Percentiles rank a stretch among this genome's conserved stretches.
Evolutionary conservation across 2,329 filamentous ascomycete genomes (phyloP).

Genomic region (Arachnomyces sp.): DNA sequence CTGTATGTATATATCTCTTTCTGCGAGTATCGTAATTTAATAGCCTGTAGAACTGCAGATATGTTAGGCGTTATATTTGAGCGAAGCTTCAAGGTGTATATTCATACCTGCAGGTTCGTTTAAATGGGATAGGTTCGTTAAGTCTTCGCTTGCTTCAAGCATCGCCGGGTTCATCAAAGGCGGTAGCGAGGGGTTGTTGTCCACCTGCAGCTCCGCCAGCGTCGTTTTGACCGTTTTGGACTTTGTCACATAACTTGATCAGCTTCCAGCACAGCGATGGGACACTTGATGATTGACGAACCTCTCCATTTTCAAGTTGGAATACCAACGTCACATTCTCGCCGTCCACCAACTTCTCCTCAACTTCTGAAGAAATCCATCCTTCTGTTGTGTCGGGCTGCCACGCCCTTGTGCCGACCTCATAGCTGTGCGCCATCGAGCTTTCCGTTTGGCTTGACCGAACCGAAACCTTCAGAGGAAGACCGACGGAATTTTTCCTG

Average conservation of each 20-base stretch:
- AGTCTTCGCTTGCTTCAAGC: conserved; percentile 95
- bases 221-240: conserved; percentile 73
- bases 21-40: conserved; percentile 91
- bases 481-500: no score
- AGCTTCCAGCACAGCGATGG: conserved; percentile 1
- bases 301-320: conserved; percentile 86
- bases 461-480: no score
- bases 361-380: conserved; percentile 94
- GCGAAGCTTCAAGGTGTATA: conserved; percentile 3
- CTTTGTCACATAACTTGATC: conserved; percentile 39
- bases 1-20: conserved; percentile 99
- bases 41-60: conserved; percentile 79
- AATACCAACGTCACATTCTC: conserved; percentile 85
- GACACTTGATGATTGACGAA: conserved; percentile 29
- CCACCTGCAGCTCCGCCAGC: conserved; percentile 65
- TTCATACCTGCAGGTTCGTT: conserved; percentile 90
- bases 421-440: conserved; percentile 83
- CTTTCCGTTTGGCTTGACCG: no score
- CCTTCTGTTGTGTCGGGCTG: conserved; percentile 93
- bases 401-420: conserved; percentile 96
- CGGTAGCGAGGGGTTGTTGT: conserved; percentile 70
- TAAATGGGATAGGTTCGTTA: conserved; percentile 94
- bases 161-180: conserved; percentile 97
- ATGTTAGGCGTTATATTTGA: conserved; percentile 15
- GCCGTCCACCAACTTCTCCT: conserved; percentile 74